Evolutionary conservation across 306 rosid genomes (phyloP), one percentile per base, ranked within the genome.

Genomic region (Fagus crenata): DNA sequence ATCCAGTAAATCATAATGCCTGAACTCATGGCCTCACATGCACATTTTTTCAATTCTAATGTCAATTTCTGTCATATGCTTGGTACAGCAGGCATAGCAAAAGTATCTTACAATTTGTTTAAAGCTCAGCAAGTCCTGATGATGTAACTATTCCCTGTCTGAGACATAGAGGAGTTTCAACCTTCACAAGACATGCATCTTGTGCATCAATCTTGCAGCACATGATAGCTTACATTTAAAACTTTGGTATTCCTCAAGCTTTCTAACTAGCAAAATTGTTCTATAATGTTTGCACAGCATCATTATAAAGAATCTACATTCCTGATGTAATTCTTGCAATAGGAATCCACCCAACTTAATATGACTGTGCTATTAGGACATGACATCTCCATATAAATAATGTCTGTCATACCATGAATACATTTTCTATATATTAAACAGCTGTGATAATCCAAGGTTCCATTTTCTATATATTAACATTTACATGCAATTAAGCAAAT

Each of bases 291-390:
- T 12, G 5, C 22, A 36, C 42, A 9, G 43, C 9, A 64, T 64
- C 69, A 36, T 35, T 15, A 64, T 6, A 12, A 59, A 60, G 2
- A 60, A 33, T 64, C 35, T 37, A 36, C 7, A 64, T 14, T 64
- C 22, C 42, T 36, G 28, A 64, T 64, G 69, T 64, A 36, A 64
- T 64, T 36, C 69, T 4, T 36, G 43, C 11, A 64, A 64, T 13
- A 64, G 18, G 69, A 64, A 36, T 36, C 35, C 69, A 33, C 69
- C 35, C 69, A 64, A 6, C 11, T 36, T 64, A 64, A 36, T 64
- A 36, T 5, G 42, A 64, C 28, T 15, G 69, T 63, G 41, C 69
- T 33, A 9, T 9, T 46, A 9, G 51, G 11, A 9, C 13, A 46
- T 7, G 51, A 46, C 51, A 46, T 46, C 51, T 46, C 51, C 51